Conservation (phyloP, 2,329 filamentous ascomycete species). For the Neofusicoccum sp. region DNA sequence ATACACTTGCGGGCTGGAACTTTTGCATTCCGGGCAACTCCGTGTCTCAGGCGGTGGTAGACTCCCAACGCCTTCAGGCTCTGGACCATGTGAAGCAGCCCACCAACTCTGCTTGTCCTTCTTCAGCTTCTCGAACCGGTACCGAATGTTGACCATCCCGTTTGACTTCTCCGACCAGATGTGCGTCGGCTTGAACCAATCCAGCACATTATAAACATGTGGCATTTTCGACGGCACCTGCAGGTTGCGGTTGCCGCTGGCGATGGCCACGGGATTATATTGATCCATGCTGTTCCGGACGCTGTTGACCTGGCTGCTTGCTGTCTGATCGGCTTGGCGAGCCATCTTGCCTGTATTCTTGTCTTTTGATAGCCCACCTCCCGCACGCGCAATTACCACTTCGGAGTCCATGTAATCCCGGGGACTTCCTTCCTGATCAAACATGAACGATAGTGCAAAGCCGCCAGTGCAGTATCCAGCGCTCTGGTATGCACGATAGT, state of each 20-base stretch:
- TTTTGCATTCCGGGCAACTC: conserved; percentile 40
- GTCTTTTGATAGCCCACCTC: conserved; percentile 57
- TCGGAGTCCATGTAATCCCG: conserved; percentile 63
- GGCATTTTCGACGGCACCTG: conserved; percentile 54
- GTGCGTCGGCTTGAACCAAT: conserved; percentile 68
- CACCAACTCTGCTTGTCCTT: conserved; percentile 61
- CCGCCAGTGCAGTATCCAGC: conserved; percentile 57
- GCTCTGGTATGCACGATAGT: conserved; percentile 64
- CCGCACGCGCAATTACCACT: conserved; percentile 65
- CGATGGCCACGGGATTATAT: conserved; percentile 52
- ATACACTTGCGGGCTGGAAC: conserved; percentile 42
- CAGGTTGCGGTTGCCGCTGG: conserved; percentile 55
- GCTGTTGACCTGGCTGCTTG: conserved; percentile 40
- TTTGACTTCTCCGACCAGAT: conserved; percentile 66
- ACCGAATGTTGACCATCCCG: conserved; percentile 53
- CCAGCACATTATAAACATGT: conserved; percentile 66
- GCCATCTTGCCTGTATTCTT: conserved; percentile 49
- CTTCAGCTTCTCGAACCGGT: conserved; percentile 68
- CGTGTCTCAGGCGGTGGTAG: conserved; percentile 35
- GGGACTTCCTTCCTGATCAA: conserved; percentile 57
- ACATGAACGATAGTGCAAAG: conserved; percentile 60
- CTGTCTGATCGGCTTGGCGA: conserved; percentile 51
- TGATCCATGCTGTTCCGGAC: conserved; percentile 51
- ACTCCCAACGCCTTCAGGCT: conserved; percentile 35
- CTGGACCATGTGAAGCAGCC: conserved; percentile 39